Conservation (phyloP, 352 stramenopile species). For the Blastocystis hominis region DNA sequence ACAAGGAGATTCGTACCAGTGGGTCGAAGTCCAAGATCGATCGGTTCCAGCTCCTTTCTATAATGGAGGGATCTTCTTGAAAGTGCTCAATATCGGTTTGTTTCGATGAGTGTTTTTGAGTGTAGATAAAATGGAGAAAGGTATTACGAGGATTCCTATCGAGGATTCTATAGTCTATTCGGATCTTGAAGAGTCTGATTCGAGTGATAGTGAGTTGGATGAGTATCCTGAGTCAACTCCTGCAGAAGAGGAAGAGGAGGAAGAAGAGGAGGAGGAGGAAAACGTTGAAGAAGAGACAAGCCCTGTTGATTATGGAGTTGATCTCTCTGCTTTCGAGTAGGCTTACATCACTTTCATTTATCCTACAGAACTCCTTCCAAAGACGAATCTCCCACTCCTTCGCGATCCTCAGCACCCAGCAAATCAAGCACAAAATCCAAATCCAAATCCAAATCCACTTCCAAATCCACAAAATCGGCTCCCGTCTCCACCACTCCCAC, state of each 20-base stretch:
- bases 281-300: no score
- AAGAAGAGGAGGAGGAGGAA: not conserved
- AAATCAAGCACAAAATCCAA: no score
- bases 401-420: no score
- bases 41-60: not conserved
- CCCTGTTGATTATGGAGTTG: not conserved
- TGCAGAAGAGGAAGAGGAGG: constrained; percentile 6
- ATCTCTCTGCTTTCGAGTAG: not conserved
- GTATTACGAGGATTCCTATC: constrained; percentile 14
- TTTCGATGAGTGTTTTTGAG: not conserved
- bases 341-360: not conserved
- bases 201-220: not conserved
- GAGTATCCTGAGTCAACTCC: not conserved
- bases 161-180: constrained; percentile 40
- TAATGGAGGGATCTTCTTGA: constrained; percentile 57
- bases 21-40: constrained; percentile 5
- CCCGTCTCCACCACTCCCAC: not conserved
- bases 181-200: not conserved
- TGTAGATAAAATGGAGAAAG: constrained; percentile 50
- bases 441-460: no score
- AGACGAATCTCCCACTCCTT: no score
- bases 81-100: constrained; percentile 46
- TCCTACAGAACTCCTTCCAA: no score
- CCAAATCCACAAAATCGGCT: not conserved
- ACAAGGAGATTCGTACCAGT: not conserved